Evolutionary conservation across 345 rosid genomes (phyloP), one percentile per base, ranked within the genome.

Genomic region (Hevea brasiliensis): DNA sequence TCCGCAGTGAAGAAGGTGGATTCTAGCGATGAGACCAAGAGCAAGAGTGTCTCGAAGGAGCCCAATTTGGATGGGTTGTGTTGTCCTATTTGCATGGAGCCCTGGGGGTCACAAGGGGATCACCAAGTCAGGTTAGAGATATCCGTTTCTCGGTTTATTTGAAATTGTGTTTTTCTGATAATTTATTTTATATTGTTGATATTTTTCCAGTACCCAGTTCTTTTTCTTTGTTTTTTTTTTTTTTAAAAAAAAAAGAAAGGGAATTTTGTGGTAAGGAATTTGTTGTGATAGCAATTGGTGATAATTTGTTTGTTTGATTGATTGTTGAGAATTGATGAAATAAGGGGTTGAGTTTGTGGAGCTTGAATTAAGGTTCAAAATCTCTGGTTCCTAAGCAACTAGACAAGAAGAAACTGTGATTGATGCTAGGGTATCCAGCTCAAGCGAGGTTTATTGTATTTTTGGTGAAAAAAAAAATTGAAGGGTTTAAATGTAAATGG

Each of bases 151-250:
- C n/a, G n/a, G n/a, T n/a, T n/a, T n/a, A n/a, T n/a, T n/a, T n/a
- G n/a, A n/a, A n/a, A n/a, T n/a, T n/a, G n/a, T n/a, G n/a, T 50
- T 15, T 50, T 50, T 50, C 15, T 50, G 20, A 1, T 6, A 41
- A 41, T 50, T 50, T 13, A 12, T 50, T 50, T 50, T 15, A 12
- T 13, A 8, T 11, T 47, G 1, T 11, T 47, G 6, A 3, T n/a
- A 2, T 1, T 55, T 59, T 29, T 59, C 5, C 4, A 26, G 64
- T 44, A 70, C 24, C 61, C 65, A 65, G 12, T 58, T 72, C 44
- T 53, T 71, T n/a, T 29, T 60, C 44, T 47, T 72, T 76, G 42
- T 58, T 72, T 11, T 7, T 76, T 1, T 67, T 76, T n/a, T 77
- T 76, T 0, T n/a, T n/a, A n/a, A n/a, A n/a, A n/a, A n/a, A n/a